Evolutionary conservation across 108 stramenopile genomes (phyloP).

Genomic region (Chaetoceros muelleri): DNA sequence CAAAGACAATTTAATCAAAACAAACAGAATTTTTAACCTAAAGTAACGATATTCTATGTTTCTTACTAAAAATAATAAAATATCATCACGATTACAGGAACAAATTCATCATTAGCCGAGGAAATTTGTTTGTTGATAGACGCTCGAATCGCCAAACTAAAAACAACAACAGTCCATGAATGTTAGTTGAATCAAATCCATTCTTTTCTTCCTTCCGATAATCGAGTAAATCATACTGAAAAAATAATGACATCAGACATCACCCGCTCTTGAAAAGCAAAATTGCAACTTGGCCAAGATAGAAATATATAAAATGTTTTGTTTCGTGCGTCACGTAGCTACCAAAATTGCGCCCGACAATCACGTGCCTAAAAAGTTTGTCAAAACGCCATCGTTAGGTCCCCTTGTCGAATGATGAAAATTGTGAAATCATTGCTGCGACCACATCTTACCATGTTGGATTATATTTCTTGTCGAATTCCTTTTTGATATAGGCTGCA

Average conservation of each 20-base stretch:
- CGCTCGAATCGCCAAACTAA: too few species aligned
- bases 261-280: slow-evolving; percentile 98
- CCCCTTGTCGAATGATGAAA: neutral
- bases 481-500: slow-evolving; percentile 99
- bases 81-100: too few species aligned
- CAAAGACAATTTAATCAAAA: too few species aligned
- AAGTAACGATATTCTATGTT: too few species aligned
- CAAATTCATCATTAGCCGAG: too few species aligned
- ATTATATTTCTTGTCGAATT: slow-evolving; percentile 99
- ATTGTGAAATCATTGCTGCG: neutral
- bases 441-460: slow-evolving; percentile 91
- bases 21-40: too few species aligned
- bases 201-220: too few species aligned
- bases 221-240: neutral
- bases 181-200: too few species aligned
- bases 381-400: slow-evolving; percentile 1
- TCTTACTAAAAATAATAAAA: too few species aligned
- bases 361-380: slow-evolving; percentile 48
- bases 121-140: too few species aligned
- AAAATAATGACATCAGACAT: neutral
- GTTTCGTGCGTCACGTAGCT: slow-evolving; percentile 96
- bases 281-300: slow-evolving; percentile 98
- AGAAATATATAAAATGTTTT: slow-evolving; percentile 99
- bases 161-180: too few species aligned
- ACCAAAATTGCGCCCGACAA: slow-evolving; percentile 89